Evolutionary conservation across 2,329 filamentous ascomycete species (phyloP), one percentile per base, ranked within the genome.

Genomic region (Ceratocystis albifundus): DNA sequence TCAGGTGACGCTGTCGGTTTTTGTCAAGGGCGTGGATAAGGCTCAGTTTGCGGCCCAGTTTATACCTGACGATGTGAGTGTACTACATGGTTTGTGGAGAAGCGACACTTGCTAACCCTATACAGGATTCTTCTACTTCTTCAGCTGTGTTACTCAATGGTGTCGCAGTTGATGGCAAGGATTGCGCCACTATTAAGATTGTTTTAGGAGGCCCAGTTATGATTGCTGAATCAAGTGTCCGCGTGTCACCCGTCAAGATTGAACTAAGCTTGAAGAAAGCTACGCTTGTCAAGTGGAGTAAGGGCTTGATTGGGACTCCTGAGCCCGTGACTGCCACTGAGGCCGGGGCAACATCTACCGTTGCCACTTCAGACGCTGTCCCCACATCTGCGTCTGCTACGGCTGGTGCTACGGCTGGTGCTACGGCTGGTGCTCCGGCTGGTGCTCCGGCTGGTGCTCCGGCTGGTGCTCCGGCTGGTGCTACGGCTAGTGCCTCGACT

Each of bases 211-310:
- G 65, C n/a, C 28, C 65, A 3, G n/a, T 68, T 28, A 30, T 30
- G 10, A 68, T 68, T 0, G 71, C 79, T 1, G 75, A 80, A 41
- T 90, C 84, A 22, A 86, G 80, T 57, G 83, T 78, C 70, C 82
- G 79, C 0, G 82, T 95, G 65, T 87, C 88, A 53, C 80, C 87
- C 1, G 90, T 85, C 72, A 96, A 96, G 74, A 80, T 96, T 65
- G 91, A 96, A 74, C 77, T 96, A 46, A 81, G 78, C 10, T 80
- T 96, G 17, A 80, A 80, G 68, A 96, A 96, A 75, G 77, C 80
- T 50, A 79, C 74, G 0, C 75, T 82, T 0, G 87, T 86, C 5
- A 92, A 89, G 73, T 94, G 90, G 90, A 74, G 80, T 30, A 72
- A 25, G 2, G 67, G 64, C 17, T 20, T 65, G 32, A 25, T 7